Evolutionary conservation across 768 basidiomycete species (phyloP), one percentile per base, ranked within the genome.

Genomic region (Tricholoma flavovirens): DNA sequence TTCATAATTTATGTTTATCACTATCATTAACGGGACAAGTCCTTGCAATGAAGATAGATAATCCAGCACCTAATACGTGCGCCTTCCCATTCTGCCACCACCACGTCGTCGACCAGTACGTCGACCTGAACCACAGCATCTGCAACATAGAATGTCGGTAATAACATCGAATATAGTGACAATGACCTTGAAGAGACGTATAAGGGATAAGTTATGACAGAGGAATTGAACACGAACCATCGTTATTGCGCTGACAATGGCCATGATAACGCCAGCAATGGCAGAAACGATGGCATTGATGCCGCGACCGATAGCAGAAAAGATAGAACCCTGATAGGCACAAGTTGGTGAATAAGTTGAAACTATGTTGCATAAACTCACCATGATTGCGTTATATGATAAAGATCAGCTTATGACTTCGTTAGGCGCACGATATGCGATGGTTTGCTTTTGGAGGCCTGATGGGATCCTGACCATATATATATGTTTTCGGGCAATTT

Each of bases 121-220:
- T 56, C 73, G 67, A 26, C 77, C 66, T 6, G 71, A 69, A 19
- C 77, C 74, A 60, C 65, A 75, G 64, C 79, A 82, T 59, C 75
- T 67, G 64, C 80, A 82, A 64, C 79, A 81, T 1, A 81, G 69
- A 42, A 80, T 79, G 58, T 80, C 86, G 49, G 71, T 57, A 55
- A 88, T 83, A 36, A 84, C 64, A 62, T 87, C 76, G 61, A 85
- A 81, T 56, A 87, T 86, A 0, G 83, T 80, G 9, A 85, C 81
- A 46, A 87, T 74, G 38, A 87, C 71, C 87, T 88, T 59, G 8
- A 58, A 36, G 17, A 26, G 6, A 11, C 5, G 29, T 38, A 17
- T 43, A 5, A 26, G 26, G 40, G 7, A 38, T 11, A 17, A 5
- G 1, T 5, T 22, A 26, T 6, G 49, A 1, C 17, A 14, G 14